Conservation (phyloP, 176 grass and related monocot species). For the Bothriochloa decipiens region DNA sequence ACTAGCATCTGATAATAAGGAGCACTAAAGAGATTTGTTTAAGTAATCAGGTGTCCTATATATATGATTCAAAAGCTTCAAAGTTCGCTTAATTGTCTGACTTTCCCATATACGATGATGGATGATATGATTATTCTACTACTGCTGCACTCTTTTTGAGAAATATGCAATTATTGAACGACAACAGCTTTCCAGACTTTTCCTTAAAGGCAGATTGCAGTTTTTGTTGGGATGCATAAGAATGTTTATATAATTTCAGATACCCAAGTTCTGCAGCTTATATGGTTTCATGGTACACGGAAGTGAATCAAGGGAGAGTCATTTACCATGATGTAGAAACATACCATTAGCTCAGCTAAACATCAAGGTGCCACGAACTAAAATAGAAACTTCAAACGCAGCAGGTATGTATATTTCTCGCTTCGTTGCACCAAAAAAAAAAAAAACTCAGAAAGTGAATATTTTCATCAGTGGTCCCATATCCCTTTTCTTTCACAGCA, state of each 20-base stretch:
- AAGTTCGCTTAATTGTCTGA: slow-evolving; percentile 36
- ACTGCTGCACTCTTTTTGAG: slow-evolving; percentile 34
- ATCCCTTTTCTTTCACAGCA: neutral
- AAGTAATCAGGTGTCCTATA: neutral
- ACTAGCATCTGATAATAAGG: neutral
- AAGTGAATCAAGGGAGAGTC: neutral
- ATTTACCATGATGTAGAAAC: neutral
- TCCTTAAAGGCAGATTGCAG: slow-evolving; percentile 42
- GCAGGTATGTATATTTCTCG: neutral
- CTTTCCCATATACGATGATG: slow-evolving; percentile 39
- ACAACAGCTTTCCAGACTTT: slow-evolving; percentile 47
- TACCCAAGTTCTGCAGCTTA: neutral
- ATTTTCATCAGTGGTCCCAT: slow-evolving; percentile 19
- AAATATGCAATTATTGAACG: slow-evolving; percentile 54
- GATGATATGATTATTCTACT: slow-evolving; percentile 44
- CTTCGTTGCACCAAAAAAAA: no score
- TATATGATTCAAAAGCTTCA: slow-evolving; percentile 26
- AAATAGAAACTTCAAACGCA: neutral
- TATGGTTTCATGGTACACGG: neutral
- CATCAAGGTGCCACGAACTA: neutral
- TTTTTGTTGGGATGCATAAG: slow-evolving; percentile 51
- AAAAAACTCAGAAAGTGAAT: neutral
- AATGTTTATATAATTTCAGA: neutral
- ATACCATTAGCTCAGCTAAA: neutral
- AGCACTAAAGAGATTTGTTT: neutral